These are phyloP conservation scores for Suhomyces wounanorum DNA, from an alignment of 1,139 yeast species.

Conservation along the genomic window DNA sequence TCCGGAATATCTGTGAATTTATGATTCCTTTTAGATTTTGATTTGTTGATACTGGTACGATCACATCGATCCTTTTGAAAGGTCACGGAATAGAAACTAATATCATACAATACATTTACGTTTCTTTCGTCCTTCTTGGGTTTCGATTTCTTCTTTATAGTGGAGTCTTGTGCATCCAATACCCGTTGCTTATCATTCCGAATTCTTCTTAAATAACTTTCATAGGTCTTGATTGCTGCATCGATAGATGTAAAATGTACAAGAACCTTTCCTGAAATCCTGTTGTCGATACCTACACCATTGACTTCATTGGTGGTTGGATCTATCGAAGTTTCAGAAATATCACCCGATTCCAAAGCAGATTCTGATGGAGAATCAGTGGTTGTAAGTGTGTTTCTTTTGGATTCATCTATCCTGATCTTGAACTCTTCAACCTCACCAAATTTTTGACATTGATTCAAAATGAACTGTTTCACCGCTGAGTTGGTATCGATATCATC, in stretches of 20 bases:
- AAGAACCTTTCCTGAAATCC: constrained; percentile 18
- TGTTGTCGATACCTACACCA: constrained; percentile 7
- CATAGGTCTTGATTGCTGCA: constrained; percentile 42
- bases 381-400: neutral
- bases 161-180: constrained; percentile 19
- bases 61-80: constrained; percentile 46
- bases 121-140: constrained; percentile 9
- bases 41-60: constrained; percentile 18
- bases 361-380: neutral
- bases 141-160: constrained; percentile 4
- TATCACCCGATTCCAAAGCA: neutral
- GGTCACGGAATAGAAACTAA: constrained; percentile 20
- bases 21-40: constrained; percentile 1
- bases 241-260: constrained; percentile 47
- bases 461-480: constrained; percentile 20
- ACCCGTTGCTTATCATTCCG: constrained; percentile 25
- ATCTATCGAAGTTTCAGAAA: neutral
- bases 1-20: constrained; percentile 9
- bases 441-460: constrained; percentile 29
- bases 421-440: constrained; percentile 41
- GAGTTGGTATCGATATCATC: constrained; percentile 5
- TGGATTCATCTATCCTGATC: constrained; percentile 5
- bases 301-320: neutral
- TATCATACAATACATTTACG: constrained; percentile 15
- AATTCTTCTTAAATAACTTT: constrained; percentile 30